A percentile compares a stretch with the other conserved stretches of the same genome.
phyloP scores from a whole-genome alignment of 2,329 filamentous ascomycete species.

The Rhinocladiella mackenziei region DNA sequence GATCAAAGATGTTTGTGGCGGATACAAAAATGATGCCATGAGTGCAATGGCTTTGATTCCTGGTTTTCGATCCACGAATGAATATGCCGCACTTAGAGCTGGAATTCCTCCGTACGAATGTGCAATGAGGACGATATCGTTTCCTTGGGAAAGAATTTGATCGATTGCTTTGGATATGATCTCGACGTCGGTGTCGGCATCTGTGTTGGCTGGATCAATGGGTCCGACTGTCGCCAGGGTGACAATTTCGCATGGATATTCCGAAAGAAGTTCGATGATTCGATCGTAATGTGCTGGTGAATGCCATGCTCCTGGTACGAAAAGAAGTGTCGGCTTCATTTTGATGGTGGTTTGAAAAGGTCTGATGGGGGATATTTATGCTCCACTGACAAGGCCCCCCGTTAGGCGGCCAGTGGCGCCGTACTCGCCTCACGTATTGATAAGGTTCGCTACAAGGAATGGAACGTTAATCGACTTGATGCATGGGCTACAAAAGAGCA shows the following conservation, averaged over 20 bases:
- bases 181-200: constrained; percentile 6
- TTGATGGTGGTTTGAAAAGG: no score
- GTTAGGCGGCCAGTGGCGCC: no score
- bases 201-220: constrained; percentile 27
- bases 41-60: constrained; percentile 3
- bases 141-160: constrained; percentile 14
- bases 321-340: constrained; percentile 37
- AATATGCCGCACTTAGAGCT: constrained; percentile 17
- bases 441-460: no score
- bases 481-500: no score
- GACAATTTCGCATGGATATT: constrained; percentile 1
- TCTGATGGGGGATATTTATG: no score
- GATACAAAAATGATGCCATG: constrained; percentile 9
- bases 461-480: no score
- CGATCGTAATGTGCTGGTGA: constrained; percentile 30
- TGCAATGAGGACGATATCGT: constrained; percentile 19
- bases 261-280: constrained; percentile 32
- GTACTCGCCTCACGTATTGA: no score
- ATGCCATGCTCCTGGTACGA: constrained; percentile 40
- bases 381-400: no score
- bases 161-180: constrained; percentile 12
- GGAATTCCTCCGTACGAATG: constrained; percentile 25
- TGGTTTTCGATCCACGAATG: constrained; percentile 3
- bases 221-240: constrained; percentile 15
- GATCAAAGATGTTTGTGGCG: constrained; percentile 5